Percentiles rank a stretch among this genome's conserved stretches.
phyloP scores from a whole-genome alignment of 1,139 yeast genomes.

The Meyerozyma sp. region DNA sequence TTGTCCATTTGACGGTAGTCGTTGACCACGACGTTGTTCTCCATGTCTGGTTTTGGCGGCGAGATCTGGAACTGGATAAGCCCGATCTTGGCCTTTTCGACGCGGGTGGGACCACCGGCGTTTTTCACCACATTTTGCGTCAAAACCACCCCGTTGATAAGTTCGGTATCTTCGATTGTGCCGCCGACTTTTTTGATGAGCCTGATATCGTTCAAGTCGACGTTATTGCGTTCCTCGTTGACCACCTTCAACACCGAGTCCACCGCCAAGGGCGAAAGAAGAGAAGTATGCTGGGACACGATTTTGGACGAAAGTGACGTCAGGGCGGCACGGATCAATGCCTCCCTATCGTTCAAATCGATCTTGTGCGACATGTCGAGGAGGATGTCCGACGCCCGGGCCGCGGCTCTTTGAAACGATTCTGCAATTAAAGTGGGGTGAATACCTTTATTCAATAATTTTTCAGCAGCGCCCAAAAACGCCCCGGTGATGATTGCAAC shows the following conservation, averaged over 20 bases:
- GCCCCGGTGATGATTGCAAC: constrained; percentile 96
- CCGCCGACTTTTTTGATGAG: constrained; percentile 94
- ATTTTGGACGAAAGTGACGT: constrained; percentile 93
- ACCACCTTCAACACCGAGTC: constrained; percentile 84
- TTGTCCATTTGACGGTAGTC: constrained; percentile 99
- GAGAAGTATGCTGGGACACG: constrained; percentile 83
- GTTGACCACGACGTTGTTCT: constrained; percentile 92
- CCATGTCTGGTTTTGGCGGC: constrained; percentile 99
- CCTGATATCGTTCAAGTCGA: constrained; percentile 83
- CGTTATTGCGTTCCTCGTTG: constrained; percentile 50
- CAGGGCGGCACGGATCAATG: constrained; percentile 84
- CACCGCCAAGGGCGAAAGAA: constrained; percentile 90
- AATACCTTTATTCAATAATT: constrained; percentile 80
- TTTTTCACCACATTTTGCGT: constrained; percentile 84
- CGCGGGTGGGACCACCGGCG: constrained; percentile 95
- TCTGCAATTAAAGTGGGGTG: constrained; percentile 96
- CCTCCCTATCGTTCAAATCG: constrained; percentile 70
- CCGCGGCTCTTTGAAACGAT: constrained; percentile 90
- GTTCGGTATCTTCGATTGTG: constrained; percentile 92
- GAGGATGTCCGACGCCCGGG: constrained; percentile 77
- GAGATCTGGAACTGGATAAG: constrained; percentile 93
- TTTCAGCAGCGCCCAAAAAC: constrained; percentile 89
- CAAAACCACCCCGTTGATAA: constrained; percentile 88
- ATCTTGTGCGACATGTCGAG: constrained; percentile 81
- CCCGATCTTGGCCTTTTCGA: constrained; percentile 91